Evolutionary conservation across 352 stramenopile genomes (phyloP).

Genomic region (Phytopythium chamaehyphon): DNA sequence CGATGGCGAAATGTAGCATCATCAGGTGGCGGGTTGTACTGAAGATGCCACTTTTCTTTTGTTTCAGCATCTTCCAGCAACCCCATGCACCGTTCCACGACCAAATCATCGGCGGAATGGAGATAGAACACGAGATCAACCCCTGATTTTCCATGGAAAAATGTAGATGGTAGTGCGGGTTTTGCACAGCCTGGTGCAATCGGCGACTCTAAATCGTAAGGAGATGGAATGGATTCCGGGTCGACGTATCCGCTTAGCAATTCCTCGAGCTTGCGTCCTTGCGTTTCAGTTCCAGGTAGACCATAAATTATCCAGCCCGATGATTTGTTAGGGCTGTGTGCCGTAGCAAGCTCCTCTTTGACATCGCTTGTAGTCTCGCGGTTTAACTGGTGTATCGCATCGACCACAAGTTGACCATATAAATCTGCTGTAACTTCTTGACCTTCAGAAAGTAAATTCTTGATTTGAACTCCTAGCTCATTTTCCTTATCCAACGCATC

Average conservation of each 20-base stretch:
- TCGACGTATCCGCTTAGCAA: constrained; percentile 55
- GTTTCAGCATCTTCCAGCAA: constrained; percentile 48
- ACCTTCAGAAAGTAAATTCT: constrained; percentile 26
- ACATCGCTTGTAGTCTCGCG: constrained; percentile 4
- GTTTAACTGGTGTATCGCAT: constrained; percentile 21
- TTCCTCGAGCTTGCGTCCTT: constrained; percentile 47
- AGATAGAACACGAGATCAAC: constrained; percentile 74
- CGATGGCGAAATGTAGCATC: constrained; percentile 51
- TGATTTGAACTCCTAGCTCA: constrained; percentile 23
- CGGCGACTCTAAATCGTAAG: constrained; percentile 50
- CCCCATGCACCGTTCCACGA: constrained; percentile 59
- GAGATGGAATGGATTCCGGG: constrained; percentile 26
- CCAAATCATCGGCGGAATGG: constrained; percentile 21
- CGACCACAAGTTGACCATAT: constrained; percentile 53
- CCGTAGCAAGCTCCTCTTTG: too few species aligned
- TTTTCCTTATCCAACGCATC: constrained; percentile 22
- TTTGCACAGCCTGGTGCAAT: constrained; percentile 39
- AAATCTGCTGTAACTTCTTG: constrained; percentile 35
- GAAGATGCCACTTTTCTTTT: constrained; percentile 37
- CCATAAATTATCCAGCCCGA: constrained; percentile 67
- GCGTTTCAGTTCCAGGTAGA: constrained; percentile 38
- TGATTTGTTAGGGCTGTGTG: constrained; percentile 1
- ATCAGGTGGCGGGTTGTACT: constrained; percentile 36
- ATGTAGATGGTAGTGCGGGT: constrained; percentile 29
- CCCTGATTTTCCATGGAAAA: constrained; percentile 63